Evolutionary conservation across 352 stramenopile species (phyloP), one percentile per base, ranked within the genome.

Genomic region (Thalassiosira mediterranea): DNA sequence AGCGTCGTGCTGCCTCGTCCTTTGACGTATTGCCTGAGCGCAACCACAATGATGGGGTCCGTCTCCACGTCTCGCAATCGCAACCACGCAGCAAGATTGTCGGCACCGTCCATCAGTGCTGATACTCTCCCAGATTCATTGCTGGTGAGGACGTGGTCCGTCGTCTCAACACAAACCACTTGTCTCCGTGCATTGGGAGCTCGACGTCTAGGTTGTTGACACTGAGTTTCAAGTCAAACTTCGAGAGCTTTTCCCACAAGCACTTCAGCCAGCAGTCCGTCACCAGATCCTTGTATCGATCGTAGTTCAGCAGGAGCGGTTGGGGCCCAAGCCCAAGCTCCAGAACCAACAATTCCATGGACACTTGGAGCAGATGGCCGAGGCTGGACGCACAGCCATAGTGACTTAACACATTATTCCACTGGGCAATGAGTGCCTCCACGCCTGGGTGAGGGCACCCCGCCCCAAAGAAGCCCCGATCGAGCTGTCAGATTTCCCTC

Each of bases 141-240:
- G n/a, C n/a, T n/a, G n/a, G n/a, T n/a, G n/a, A n/a, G n/a, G n/a
- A n/a, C n/a, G n/a, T n/a, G n/a, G n/a, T n/a, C n/a, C n/a, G n/a
- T n/a, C n/a, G n/a, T n/a, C n/a, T n/a, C n/a, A n/a, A n/a, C 58
- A 77, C 71, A 2, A 77, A 31, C 58, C 68, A 77, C 8, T 5
- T 47, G 31, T 77, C 58, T n/a, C 32, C 17, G 21, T 61, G 21
- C 23, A 29, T 1, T 46, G 68, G 68, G 13, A 42, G 34, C 10
- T 8, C n/a, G 0, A 78, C 5, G 19, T 13, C 1, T 28, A 62
- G n/a, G 15, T 72, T 46, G 17, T 40, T 38, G 10, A 78, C 15
- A 11, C 21, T 13, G 1, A 72, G 4, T n/a, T 47, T 31, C 0
- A 78, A 31, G 0, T 38, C 25, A 47, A 72, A 78, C 23, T 17